Conservation (phyloP, 169 alveolate genomes). For the Nephromyces sp. region DNA sequence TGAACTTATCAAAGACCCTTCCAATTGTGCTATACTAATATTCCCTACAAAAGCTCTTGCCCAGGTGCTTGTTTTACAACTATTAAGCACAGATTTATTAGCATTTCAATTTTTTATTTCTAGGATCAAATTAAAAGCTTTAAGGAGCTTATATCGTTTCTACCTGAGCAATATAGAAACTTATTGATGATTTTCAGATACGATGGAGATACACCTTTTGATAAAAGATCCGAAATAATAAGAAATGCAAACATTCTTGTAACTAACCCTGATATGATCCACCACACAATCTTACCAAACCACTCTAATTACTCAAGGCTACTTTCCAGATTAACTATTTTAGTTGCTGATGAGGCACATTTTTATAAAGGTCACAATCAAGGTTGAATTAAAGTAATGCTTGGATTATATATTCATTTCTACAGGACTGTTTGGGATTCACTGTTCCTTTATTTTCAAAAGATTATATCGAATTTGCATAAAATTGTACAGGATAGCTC, state of each 20-base stretch:
- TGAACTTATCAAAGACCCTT: conserved; percentile 1
- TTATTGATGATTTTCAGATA: neutral
- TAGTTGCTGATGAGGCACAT: conserved; percentile 11
- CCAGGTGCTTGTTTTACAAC: neutral
- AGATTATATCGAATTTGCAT: neutral
- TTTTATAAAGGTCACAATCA: conserved; percentile 6
- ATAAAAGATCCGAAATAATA: neutral
- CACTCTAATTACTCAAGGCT: neutral
- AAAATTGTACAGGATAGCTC: neutral
- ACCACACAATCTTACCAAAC: neutral
- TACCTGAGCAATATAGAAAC: neutral
- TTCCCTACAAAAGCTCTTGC: conserved; percentile 23
- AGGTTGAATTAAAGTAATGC: neutral
- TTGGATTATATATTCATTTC: neutral
- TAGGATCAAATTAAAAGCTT: conserved; percentile 3
- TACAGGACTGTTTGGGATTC: neutral
- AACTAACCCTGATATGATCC: conserved; percentile 15
- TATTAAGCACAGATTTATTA: too few species aligned
- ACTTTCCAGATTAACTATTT: neutral
- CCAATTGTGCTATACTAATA: conserved; percentile 3
- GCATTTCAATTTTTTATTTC: too few species aligned
- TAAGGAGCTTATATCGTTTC: neutral
- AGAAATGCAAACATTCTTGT: neutral
- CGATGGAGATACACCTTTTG: conserved; percentile 1
- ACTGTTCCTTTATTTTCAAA: neutral